Evolutionary conservation across 805 yeast genomes (phyloP), one percentile per base, ranked within the genome.

Genomic region (Debaryomyces prosopidis): DNA sequence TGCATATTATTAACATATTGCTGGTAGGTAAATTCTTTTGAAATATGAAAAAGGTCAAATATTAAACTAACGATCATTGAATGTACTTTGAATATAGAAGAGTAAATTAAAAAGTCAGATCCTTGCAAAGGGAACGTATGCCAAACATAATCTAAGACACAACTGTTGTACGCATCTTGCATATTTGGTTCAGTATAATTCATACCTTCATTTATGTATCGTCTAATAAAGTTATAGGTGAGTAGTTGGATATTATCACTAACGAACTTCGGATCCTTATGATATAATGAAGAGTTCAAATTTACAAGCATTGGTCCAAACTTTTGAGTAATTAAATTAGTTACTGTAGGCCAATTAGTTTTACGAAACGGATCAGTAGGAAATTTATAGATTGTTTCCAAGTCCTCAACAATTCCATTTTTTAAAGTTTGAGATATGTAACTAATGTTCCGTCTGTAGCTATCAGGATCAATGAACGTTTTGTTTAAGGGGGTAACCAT

Each of bases 261-360:
- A 11, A 30, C 17, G 36, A 18, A 36, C 9, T 43, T 47, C 34
- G 41, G 47, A 2, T 37, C 17, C 14, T 40, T 48, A n/a, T n/a
- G n/a, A n/a, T n/a, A n/a, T 30, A 75, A 61, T 0, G 79, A 66
- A 11, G 62, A 55, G 44, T 80, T 76, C 43, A 82, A 47, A 5
- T 60, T 54, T 34, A 63, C 50, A 18, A 82, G 53, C 32, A 74
- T 60, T 9, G 86, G 85, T 1, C 65, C 65, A 57, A 83, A 83
- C 54, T 81, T 81, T 23, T 62, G 62, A 5, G 69, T 73, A n/a
- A 82, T 73, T 28, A 63, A 69, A 39, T 69, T 71, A 0, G 83
- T 74, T 3, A 75, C 63, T n/a, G 60, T 47, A 52, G 76, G 82
- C 88, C 89, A 83, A 54, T 83, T 39, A 15, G 48, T 41, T 14